Conservation (phyloP, 805 yeast genomes). For the Cyberlindnera mississippiensis region DNA sequence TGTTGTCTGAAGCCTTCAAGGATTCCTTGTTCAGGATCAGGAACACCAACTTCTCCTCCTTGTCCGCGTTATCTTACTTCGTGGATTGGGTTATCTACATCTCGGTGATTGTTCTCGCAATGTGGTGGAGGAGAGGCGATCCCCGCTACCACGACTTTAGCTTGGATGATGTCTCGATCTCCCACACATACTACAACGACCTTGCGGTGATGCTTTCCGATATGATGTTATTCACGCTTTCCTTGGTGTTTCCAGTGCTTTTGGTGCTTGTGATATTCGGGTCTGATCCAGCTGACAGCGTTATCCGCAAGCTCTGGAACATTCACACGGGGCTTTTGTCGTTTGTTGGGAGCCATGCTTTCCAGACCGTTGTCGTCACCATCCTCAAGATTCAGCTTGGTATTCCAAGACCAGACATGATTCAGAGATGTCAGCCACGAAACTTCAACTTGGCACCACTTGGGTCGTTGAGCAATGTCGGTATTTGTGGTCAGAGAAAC, state of each 20-base stretch:
- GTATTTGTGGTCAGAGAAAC: slow-evolving; percentile 41
- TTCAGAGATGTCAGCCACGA: slow-evolving; percentile 45
- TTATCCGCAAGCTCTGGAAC: slow-evolving; percentile 37
- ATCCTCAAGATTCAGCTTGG: slow-evolving; percentile 47
- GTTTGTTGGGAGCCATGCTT: slow-evolving; percentile 35
- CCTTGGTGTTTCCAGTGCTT: slow-evolving; percentile 32
- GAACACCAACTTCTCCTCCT: slow-evolving; percentile 26
- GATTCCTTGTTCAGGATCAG: slow-evolving; percentile 27
- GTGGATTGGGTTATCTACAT: slow-evolving; percentile 31
- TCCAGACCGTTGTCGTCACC: slow-evolving; percentile 37
- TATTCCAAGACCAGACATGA: slow-evolving; percentile 49
- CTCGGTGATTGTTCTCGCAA: slow-evolving; percentile 8
- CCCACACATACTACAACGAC: slow-evolving; percentile 36
- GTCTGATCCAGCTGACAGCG: slow-evolving; percentile 17
- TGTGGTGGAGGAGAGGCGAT: slow-evolving; percentile 31
- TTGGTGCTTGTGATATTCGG: slow-evolving; percentile 24
- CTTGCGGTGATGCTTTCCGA: slow-evolving; percentile 30
- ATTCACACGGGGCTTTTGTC: slow-evolving; percentile 34
- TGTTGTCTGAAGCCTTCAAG: slow-evolving; percentile 3
- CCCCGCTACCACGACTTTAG: slow-evolving; percentile 42
- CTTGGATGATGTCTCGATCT: slow-evolving; percentile 30
- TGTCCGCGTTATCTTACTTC: slow-evolving; percentile 29
- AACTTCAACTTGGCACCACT: slow-evolving; percentile 30
- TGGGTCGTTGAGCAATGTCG: slow-evolving; percentile 40
- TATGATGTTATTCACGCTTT: slow-evolving; percentile 29